These are phyloP conservation scores for Herpetomonas samuelpessoai DNA, from an alignment of 208 protist genomes.

Conservation along the genomic window DNA sequence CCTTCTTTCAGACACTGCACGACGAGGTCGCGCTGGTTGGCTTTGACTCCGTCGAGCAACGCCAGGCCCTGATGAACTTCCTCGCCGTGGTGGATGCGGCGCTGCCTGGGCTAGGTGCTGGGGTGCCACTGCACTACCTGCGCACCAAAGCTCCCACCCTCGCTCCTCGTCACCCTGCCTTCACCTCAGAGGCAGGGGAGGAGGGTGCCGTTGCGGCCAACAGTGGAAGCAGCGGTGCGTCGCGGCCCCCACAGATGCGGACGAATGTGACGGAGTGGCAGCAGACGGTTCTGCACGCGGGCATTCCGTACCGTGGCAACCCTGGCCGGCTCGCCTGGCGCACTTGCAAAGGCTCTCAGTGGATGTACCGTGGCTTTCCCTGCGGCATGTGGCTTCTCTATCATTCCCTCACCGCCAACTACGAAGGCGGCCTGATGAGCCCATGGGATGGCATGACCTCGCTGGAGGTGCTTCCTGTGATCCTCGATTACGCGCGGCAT, in stretches of 20 bases:
- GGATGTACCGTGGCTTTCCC: constrained; percentile 59
- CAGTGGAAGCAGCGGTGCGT: too few species aligned
- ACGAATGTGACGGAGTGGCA: constrained; percentile 35
- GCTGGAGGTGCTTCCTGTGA: constrained; percentile 25
- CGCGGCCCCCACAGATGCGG: too few species aligned
- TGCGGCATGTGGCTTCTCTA: constrained; percentile 78
- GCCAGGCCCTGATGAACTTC: constrained; percentile 40
- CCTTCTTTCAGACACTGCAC: constrained; percentile 61
- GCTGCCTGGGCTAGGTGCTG: constrained; percentile 38
- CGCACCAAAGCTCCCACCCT: too few species aligned
- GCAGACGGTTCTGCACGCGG: constrained; percentile 30
- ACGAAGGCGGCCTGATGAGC: background rate
- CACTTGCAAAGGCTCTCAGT: constrained; percentile 56
- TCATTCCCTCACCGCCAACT: constrained; percentile 50
- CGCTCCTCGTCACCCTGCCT: too few species aligned
- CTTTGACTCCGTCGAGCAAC: constrained; percentile 13
- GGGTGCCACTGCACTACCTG: constrained; percentile 28
- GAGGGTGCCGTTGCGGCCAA: too few species aligned
- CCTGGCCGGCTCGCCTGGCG: constrained; percentile 42
- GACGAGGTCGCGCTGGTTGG: constrained; percentile 52
- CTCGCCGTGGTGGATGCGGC: constrained; percentile 29
- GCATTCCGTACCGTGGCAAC: constrained; percentile 45
- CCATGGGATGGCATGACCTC: background rate
- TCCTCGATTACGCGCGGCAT: constrained; percentile 53
- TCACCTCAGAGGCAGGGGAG: too few species aligned